These are phyloP conservation scores for Lithospermum erythrorhizon DNA, from an alignment of 257 asterid species.

Conservation along the genomic window DNA sequence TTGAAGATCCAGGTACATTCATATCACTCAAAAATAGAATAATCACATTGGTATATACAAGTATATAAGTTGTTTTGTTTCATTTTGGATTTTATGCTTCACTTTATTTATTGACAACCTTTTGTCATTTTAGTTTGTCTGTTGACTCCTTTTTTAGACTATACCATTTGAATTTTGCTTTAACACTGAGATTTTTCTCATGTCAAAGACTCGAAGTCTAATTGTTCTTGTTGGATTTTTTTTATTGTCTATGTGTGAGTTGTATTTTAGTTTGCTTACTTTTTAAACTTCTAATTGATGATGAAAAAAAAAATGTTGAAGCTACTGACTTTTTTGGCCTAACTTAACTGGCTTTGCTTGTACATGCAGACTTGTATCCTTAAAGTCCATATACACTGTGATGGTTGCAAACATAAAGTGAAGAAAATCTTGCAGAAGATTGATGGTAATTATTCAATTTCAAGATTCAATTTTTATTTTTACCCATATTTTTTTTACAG, in stretches of 20 bases:
- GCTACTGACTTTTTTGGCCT: slow-evolving; percentile 27
- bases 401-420: slow-evolving; percentile 84
- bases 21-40: slow-evolving; percentile 7
- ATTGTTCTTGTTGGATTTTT: not conserved
- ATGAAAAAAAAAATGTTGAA: slow-evolving; percentile 19
- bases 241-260: not conserved
- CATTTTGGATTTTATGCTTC: not conserved
- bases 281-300: not conserved
- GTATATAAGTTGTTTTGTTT: not conserved
- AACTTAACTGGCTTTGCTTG: slow-evolving; percentile 45
- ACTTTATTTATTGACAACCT: not conserved
- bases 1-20: slow-evolving; percentile 84
- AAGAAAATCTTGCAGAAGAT: slow-evolving; percentile 92
- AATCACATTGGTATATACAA: not conserved
- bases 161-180: not conserved
- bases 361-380: slow-evolving; percentile 86
- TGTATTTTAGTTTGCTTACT: not conserved
- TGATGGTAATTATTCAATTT: slow-evolving; percentile 44
- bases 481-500: not conserved
- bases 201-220: not conserved
- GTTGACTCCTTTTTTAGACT: not conserved
- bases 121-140: no score
- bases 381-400: slow-evolving; percentile 93
- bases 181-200: not conserved
- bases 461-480: slow-evolving; percentile 16